A percentile compares a stretch with the other conserved stretches of the same genome.
These are phyloP conservation scores for Penicillium lagena DNA, from an alignment of 495 filamentous ascomycete species.

Conservation along the genomic window DNA sequence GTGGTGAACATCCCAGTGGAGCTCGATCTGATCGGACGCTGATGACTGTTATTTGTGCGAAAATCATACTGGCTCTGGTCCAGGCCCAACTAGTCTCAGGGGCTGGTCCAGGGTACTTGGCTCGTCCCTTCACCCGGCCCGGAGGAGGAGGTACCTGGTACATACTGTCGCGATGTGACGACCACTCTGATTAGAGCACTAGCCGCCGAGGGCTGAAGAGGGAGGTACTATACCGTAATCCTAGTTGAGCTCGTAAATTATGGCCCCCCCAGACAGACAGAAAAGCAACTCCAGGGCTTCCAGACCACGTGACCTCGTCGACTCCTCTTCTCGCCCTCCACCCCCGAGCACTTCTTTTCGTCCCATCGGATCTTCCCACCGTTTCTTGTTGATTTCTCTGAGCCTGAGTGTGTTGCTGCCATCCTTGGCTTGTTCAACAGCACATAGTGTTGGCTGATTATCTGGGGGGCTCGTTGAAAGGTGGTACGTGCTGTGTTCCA, in stretches of 20 bases:
- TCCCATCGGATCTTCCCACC: too few relatives aligned
- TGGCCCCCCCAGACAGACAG: too few relatives aligned
- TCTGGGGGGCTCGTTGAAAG: conserved; percentile 13
- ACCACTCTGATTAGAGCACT: too few relatives aligned
- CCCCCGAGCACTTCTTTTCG: neutral
- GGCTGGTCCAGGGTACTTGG: neutral
- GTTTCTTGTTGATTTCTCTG: conserved; percentile 1
- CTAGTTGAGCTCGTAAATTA: too few relatives aligned
- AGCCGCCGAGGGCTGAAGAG: too few relatives aligned
- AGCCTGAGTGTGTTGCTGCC: conserved; percentile 7
- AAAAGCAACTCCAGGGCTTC: neutral
- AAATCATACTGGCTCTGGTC: conserved; percentile 4
- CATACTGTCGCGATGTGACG: too few relatives aligned
- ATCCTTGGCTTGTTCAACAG: conserved; percentile 4
- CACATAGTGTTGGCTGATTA: conserved; percentile 4
- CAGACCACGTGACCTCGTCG: conserved; percentile 16
- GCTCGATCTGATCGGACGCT: conserved; percentile 5
- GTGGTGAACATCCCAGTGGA: too few relatives aligned
- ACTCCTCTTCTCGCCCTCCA: conserved; percentile 13
- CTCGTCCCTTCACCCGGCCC: neutral
- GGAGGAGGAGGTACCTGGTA: too few relatives aligned
- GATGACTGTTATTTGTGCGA: conserved; percentile 3
- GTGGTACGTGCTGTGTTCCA: conserved; percentile 16
- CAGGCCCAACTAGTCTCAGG: conserved; percentile 7
- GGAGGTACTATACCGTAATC: too few relatives aligned